A percentile compares a stretch with the other conserved stretches of the same genome.
Evolutionary conservation across 2,329 filamentous ascomycete genomes (phyloP).

Genomic region (Exophiala lecanii-corni): DNA sequence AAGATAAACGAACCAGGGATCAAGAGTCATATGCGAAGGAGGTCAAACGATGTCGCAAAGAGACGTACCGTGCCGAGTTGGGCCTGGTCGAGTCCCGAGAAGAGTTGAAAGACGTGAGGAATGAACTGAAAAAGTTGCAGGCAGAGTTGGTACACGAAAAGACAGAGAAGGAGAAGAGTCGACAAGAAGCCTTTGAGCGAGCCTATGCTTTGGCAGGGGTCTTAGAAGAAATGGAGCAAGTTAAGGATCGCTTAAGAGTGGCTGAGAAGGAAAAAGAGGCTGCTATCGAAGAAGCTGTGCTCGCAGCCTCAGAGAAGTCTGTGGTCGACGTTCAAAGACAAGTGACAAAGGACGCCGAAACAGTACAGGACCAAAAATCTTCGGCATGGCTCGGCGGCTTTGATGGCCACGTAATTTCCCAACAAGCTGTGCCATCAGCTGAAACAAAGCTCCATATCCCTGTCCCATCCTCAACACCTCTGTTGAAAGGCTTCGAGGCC

Average conservation of each 20-base stretch:
- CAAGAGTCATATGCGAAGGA: conserved; percentile 53
- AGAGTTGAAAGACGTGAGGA: conserved; percentile 39
- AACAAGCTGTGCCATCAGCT: not conserved
- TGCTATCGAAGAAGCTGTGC: conserved; percentile 14
- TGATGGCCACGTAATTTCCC: not conserved
- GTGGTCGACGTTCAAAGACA: not conserved
- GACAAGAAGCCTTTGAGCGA: conserved; percentile 45
- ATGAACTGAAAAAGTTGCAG: conserved; percentile 47
- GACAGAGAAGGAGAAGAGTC: conserved; percentile 42
- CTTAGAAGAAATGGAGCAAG: conserved; percentile 40
- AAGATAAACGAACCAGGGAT: conserved; percentile 47
- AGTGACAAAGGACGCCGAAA: not conserved
- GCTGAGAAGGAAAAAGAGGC: conserved; percentile 35
- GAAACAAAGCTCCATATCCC: not conserved
- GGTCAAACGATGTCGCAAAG: conserved; percentile 51
- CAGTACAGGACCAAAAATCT: not conserved
- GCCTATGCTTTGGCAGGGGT: conserved; percentile 43
- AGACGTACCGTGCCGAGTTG: conserved; percentile 54
- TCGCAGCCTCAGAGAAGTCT: conserved; percentile 4
- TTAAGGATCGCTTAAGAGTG: conserved; percentile 39
- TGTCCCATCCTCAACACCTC: not conserved
- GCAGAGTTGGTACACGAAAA: conserved; percentile 49
- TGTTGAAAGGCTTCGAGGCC: conserved; percentile 6
- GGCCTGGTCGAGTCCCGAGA: conserved; percentile 53
- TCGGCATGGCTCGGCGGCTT: conserved; percentile 3